phyloP scores from a whole-genome alignment of 805 yeast genomes.

The Candida xiaguanensis region DNA sequence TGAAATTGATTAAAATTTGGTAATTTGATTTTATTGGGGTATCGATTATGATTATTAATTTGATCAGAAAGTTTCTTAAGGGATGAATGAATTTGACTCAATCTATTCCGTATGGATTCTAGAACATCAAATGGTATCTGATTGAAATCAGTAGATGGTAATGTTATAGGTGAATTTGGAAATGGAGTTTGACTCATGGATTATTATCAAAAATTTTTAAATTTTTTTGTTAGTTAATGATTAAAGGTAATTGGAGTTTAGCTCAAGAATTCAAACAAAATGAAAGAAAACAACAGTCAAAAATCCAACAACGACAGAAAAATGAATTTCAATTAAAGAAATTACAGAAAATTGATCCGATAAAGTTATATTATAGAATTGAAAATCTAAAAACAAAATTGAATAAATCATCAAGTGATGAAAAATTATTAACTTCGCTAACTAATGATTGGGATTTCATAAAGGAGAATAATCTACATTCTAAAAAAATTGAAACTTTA shows the following conservation, averaged over 20 bases:
- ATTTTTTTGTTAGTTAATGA: slow-evolving; percentile 16
- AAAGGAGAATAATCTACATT: slow-evolving; percentile 29
- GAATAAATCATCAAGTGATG: slow-evolving; percentile 16
- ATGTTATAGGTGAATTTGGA: slow-evolving; percentile 23
- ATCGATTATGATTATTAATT: slow-evolving; percentile 31
- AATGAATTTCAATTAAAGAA: slow-evolving; percentile 22
- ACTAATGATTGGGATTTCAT: slow-evolving; percentile 41
- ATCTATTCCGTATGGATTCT: slow-evolving; percentile 37
- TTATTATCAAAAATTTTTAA: background rate
- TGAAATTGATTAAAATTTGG: slow-evolving; percentile 65
- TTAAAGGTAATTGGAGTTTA: slow-evolving; percentile 29
- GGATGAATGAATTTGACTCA: slow-evolving; percentile 41
- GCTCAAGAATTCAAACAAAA: slow-evolving; percentile 35
- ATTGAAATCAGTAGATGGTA: slow-evolving; percentile 13
- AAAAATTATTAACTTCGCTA: slow-evolving; percentile 21
- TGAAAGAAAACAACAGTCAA: slow-evolving; percentile 32
- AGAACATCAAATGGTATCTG: slow-evolving; percentile 35
- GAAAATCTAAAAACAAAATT: slow-evolving; percentile 20
- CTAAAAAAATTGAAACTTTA: slow-evolving; percentile 23
- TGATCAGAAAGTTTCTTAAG: slow-evolving; percentile 36
- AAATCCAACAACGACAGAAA: slow-evolving; percentile 36
- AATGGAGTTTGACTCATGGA: slow-evolving; percentile 10
- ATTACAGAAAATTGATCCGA: slow-evolving; percentile 31
- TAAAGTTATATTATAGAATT: slow-evolving; percentile 29
- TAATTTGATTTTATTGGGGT: slow-evolving; percentile 32